Percentiles rank a stretch among this genome's conserved stretches.
Evolutionary conservation across 75 land plant species (phyloP).

Genomic region (Cunninghamia lanceolata): DNA sequence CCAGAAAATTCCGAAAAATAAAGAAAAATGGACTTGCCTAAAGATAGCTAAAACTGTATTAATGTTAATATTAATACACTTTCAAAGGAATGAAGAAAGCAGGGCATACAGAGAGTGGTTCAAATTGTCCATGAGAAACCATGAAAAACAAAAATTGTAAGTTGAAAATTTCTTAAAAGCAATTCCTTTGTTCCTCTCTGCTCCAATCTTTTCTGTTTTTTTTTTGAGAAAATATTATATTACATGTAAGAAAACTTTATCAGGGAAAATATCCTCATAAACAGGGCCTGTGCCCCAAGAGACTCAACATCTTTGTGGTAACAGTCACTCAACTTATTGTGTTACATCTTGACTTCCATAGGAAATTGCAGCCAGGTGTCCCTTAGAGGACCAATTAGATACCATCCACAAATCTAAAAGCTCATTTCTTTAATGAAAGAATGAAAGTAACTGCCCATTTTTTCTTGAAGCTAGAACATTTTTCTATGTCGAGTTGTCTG

Average conservation of each 20-base stretch:
- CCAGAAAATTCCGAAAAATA: not conserved
- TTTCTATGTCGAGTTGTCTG: not conserved
- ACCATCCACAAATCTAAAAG: not conserved
- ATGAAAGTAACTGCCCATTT: not conserved
- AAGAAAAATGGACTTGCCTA: not conserved
- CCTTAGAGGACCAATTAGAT: not conserved
- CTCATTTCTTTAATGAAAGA: not conserved
- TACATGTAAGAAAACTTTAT: not conserved
- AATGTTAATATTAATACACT: not conserved
- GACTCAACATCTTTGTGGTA: conserved; percentile 1
- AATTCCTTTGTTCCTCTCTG: not conserved
- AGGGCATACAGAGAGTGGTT: not conserved
- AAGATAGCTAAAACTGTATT: not conserved
- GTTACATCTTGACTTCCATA: not conserved
- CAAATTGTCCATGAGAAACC: not conserved
- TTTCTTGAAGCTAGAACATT: not conserved
- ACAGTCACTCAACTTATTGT: not conserved
- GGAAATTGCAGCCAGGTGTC: not conserved
- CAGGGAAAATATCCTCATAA: too few relatives aligned
- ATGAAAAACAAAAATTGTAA: not conserved
- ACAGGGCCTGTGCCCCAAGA: not conserved
- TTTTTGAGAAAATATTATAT: not conserved
- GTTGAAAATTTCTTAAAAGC: not conserved
- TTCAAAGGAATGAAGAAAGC: not conserved
- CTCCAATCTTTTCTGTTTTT: not conserved